Base-by-base conservation (phyloP, 805 yeast species). In the Candida anglica region DNA sequence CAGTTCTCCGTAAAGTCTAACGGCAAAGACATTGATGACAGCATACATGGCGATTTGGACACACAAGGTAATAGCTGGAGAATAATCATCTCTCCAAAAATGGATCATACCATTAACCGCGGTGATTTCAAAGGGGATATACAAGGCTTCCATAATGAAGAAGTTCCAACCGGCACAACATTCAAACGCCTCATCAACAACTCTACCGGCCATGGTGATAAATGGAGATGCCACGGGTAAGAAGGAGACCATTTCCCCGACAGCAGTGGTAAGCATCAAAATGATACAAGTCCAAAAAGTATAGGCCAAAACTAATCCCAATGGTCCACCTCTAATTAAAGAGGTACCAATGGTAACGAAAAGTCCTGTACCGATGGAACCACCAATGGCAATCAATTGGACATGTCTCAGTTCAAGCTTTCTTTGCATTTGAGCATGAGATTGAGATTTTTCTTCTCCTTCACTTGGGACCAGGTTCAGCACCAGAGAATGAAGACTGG, bases 101-200 rank as follows among this genome's bases (percentile, higher is more conserved):
- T 71, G 79, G 23, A 78, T 55, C 65, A 76, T 70, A 17, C 76
- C 70, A 38, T 76, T 75, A 34, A 72, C 72, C 44, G 66, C 63
- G 15, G 69, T 64, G 34, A 70, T 58, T 60, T 72, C 53, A 60
- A 69, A 69, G 9, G 77, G 75, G 44, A 70, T 66, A 42, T 66
- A 67, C 36, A 67, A 52, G 29, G 67, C 57, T 42, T 67, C 65
- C 67, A 69, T 63, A 18, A 70, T 41, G 56, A 65, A 63, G 36
- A 61, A 63, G 44, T 63, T 63, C 28, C 57, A 39, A 4, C 57
- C 51, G 21, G 55, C 53, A 14, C 55, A 54, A 34, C 55, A 50
- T 43, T 60, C 66, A 32, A 58, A 51, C 11, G 67, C 62, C 28
- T 60, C 61, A 44, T 61, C 67, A 17, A 61, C 58, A 15, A 54